Evolutionary conservation across 257 asterid genomes (phyloP), one percentile per base, ranked within the genome.

Genomic region (Oldenlandia corymbosa): DNA sequence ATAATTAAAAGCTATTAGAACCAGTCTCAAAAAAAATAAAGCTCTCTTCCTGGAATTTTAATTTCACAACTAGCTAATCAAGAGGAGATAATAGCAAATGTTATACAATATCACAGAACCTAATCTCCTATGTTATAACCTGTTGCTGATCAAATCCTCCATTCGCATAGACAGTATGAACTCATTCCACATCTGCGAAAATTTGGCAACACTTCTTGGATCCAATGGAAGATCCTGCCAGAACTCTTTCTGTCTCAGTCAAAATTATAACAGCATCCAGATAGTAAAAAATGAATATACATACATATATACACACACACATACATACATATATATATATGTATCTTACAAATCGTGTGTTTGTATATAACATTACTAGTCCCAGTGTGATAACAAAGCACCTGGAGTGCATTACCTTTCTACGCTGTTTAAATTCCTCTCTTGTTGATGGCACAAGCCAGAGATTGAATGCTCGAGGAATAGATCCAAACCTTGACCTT

Each of bases 151-250:
- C 77, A 90, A 78, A 75, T 93, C 99, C 83, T 93, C 99, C 78
- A 78, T 80, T 77, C 99, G 84, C 83, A 93, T 54, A 41, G 99
- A 93, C 70, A 83, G 71, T 71, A 93, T 90, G 84, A 93, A 93
- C 78, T 93, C 99, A 71, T 93, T 93, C 99, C 99, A 93, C 87
- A 90, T 85, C 82, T 93, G 99, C 63, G 99, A 90, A 85, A 93
- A 93, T 82, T 86, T 93, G 1, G 97, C 96, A 41, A 90, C 88
- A 71, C 84, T 85, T 73, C 72, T 84, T 68, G 92, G 77, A 65
- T 83, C 94, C 83, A 79, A 62, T 2, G 84, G 36, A 63, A 74
- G 85, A 75, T 78, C 93, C 99, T 93, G 85, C 62, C 69, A 82
- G 60, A 71, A 72, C 21, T 65, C 62, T 57, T 65, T 66, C 43